A percentile compares a stretch with the other conserved stretches of the same genome.
phyloP scores from a whole-genome alignment of 345 rosid genomes.

The Citrus sinensis region DNA sequence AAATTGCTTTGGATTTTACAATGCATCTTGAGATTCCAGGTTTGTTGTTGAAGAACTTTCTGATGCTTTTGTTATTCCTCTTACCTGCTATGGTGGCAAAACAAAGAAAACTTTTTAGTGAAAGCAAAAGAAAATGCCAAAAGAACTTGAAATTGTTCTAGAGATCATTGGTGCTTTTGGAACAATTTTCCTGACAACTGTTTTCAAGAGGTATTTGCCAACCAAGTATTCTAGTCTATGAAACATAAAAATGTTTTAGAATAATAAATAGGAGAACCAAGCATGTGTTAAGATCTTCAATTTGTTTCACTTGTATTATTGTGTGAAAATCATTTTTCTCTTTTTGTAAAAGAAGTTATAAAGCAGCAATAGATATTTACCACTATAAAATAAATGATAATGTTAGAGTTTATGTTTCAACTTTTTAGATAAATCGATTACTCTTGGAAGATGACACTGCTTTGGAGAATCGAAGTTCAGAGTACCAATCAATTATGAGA shows the following conservation, averaged over 20 bases:
- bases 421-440: constrained; percentile 72
- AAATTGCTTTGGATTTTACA: not conserved
- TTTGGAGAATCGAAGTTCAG: constrained; percentile 70
- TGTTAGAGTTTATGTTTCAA: constrained; percentile 1
- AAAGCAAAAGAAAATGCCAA: not conserved
- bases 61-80: not conserved
- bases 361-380: not conserved
- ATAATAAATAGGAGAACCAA: not conserved
- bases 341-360: constrained; percentile 2
- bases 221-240: not conserved
- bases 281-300: not conserved
- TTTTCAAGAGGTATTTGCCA: not conserved
- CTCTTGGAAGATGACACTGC: constrained; percentile 96
- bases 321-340: constrained; percentile 1
- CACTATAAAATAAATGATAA: not conserved
- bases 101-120: not conserved
- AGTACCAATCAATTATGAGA: constrained; percentile 74
- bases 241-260: not conserved
- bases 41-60: not conserved
- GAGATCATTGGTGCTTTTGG: not conserved
- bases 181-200: not conserved
- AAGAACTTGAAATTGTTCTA: not conserved
- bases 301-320: constrained; percentile 9
- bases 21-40: not conserved
- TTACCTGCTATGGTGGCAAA: not conserved